These are phyloP conservation scores for Hymenoscyphus occultus DNA, from an alignment of 2,329 filamentous ascomycete species.

Conservation along the genomic window DNA sequence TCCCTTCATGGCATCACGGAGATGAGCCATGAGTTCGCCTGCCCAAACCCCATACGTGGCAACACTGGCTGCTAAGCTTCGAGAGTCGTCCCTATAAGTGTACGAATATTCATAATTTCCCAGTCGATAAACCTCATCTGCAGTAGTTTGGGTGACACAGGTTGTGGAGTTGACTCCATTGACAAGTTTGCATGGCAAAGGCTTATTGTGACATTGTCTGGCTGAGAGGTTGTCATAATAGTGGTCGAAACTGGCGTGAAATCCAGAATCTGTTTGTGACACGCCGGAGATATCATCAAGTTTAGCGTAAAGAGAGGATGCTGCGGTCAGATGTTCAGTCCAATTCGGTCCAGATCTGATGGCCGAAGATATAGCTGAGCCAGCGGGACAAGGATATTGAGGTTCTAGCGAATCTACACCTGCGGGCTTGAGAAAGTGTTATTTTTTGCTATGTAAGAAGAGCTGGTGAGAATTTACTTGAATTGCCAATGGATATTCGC, in stretches of 20 bases:
- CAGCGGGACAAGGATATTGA: conserved; percentile 61
- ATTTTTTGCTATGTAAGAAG: background rate
- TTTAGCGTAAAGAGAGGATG: conserved; percentile 51
- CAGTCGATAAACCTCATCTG: conserved; percentile 69
- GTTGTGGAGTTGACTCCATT: conserved; percentile 44
- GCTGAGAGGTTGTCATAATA: conserved; percentile 84
- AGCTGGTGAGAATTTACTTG: conserved; percentile 39
- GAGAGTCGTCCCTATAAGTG: conserved; percentile 66
- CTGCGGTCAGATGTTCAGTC: conserved; percentile 59
- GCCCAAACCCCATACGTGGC: conserved; percentile 70
- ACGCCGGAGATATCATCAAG: conserved; percentile 71
- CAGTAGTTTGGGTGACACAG: conserved; percentile 61
- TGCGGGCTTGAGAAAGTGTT: conserved; percentile 36
- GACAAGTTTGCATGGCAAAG: conserved; percentile 64
- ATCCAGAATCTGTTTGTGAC: conserved; percentile 51
- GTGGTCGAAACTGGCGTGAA: conserved; percentile 73
- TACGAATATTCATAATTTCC: conserved; percentile 80
- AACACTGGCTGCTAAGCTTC: conserved; percentile 59
- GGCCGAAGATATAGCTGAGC: conserved; percentile 42
- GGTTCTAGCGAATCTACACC: conserved; percentile 73
- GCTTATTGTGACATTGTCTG: conserved; percentile 70
- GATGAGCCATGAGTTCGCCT: conserved; percentile 65
- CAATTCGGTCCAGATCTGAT: conserved; percentile 53
- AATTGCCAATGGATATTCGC: conserved; percentile 46
- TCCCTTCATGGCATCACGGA: conserved; percentile 52